phyloP scores from a whole-genome alignment of 129 eudicot species.

The Ambrosia trifida region DNA sequence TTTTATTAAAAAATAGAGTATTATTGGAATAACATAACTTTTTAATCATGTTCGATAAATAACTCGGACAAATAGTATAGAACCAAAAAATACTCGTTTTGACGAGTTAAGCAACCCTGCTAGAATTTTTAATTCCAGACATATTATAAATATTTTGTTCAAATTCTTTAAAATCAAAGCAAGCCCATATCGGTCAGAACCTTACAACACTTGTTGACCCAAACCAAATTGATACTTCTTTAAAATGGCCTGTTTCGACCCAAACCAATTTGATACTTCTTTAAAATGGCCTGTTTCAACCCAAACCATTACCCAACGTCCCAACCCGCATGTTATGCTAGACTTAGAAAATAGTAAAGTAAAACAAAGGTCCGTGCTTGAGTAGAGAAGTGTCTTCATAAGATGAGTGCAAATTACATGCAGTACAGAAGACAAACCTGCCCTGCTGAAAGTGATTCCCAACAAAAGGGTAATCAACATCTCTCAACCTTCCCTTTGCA shows the following conservation, averaged over 20 bases:
- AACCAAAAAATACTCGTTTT: neutral
- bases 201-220: too few species aligned
- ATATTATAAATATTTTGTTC: neutral
- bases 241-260: too few species aligned
- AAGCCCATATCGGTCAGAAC: neutral
- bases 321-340: too few species aligned
- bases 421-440: slow-evolving; percentile 48
- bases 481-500: slow-evolving; percentile 89
- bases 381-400: neutral
- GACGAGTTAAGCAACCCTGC: neutral
- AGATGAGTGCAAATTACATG: slow-evolving; percentile 8
- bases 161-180: neutral
- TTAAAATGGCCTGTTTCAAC: too few species aligned
- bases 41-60: slow-evolving; percentile 7
- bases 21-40: neutral
- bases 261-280: too few species aligned
- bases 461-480: slow-evolving; percentile 90
- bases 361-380: neutral
- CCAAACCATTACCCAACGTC: too few species aligned
- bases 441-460: slow-evolving; percentile 96
- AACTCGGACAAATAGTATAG: neutral
- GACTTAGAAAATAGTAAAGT: neutral
- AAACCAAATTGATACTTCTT: too few species aligned
- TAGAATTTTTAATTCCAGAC: slow-evolving; percentile 1
- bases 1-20: neutral